Percentiles rank a stretch among this genome's conserved stretches.
phyloP scores from a whole-genome alignment of 805 yeast species.

The Saturnispora bothae region DNA sequence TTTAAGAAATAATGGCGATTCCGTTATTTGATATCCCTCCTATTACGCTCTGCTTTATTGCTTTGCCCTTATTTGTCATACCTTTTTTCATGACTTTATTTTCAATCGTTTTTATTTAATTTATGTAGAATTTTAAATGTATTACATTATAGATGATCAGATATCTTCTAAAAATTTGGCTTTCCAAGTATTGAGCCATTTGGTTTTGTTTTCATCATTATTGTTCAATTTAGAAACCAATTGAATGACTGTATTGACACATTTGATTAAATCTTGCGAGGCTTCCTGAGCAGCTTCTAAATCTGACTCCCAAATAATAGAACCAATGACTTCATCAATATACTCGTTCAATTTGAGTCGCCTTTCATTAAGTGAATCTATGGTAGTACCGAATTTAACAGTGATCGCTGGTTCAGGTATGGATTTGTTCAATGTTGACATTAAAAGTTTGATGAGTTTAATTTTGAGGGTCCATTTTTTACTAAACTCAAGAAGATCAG shows the following conservation, averaged over 20 bases:
- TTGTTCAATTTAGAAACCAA: slow-evolving; percentile 38
- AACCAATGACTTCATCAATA: slow-evolving; percentile 51
- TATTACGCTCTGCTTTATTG: not conserved
- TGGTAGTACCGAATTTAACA: slow-evolving; percentile 27
- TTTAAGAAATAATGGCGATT: not conserved
- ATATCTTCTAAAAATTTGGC: slow-evolving; percentile 30
- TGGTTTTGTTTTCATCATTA: slow-evolving; percentile 40
- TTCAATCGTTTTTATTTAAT: slow-evolving; percentile 3
- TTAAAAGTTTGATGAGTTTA: slow-evolving; percentile 45
- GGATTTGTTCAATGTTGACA: slow-evolving; percentile 50
- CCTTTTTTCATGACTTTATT: not conserved
- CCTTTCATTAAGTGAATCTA: slow-evolving; percentile 37
- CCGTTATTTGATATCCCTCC: slow-evolving; percentile 3
- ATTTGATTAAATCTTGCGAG: slow-evolving; percentile 14
- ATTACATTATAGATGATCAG: not conserved
- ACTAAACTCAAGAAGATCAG: slow-evolving; percentile 25
- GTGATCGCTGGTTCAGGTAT: slow-evolving; percentile 31
- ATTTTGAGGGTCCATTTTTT: slow-evolving; percentile 42
- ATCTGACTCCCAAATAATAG: slow-evolving; percentile 36
- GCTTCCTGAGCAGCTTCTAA: slow-evolving; percentile 27
- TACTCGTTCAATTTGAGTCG: slow-evolving; percentile 34
- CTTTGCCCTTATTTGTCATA: not conserved
- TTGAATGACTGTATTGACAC: slow-evolving; percentile 23
- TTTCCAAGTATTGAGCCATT: slow-evolving; percentile 49
- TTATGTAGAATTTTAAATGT: not conserved